Conservation (phyloP, 73 alveolate species). For the Paramecium caudatum region DNA sequence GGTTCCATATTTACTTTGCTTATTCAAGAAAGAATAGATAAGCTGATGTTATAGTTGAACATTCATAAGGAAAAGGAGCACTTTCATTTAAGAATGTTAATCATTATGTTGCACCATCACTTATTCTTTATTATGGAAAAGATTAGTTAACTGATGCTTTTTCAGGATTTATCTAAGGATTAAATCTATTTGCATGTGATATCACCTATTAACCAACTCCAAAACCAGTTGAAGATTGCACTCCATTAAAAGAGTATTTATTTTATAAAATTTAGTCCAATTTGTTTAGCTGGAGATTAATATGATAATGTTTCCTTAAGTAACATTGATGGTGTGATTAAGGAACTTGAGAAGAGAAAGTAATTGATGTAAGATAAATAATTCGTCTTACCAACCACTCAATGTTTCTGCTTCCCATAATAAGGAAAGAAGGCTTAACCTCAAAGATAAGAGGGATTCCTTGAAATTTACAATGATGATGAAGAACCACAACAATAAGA, state of each 20-base stretch:
- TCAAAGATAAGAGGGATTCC: slow-evolving; percentile 40
- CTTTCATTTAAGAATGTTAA: slow-evolving; percentile 53
- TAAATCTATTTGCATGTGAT: slow-evolving; percentile 34
- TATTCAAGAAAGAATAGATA: slow-evolving; percentile 17
- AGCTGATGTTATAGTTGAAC: slow-evolving; percentile 63
- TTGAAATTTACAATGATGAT: slow-evolving; percentile 38
- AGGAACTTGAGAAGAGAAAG: slow-evolving; percentile 42
- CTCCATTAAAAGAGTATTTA: slow-evolving; percentile 47
- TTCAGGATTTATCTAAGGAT: slow-evolving; percentile 20
- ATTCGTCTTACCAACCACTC: slow-evolving; percentile 15
- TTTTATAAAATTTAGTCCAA: slow-evolving; percentile 16
- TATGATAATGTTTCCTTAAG: slow-evolving; percentile 35
- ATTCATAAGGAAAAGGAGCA: slow-evolving; percentile 49
- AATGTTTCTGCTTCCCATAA: slow-evolving; percentile 60
- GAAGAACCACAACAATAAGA: slow-evolving; percentile 51
- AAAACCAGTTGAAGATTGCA: slow-evolving; percentile 49
- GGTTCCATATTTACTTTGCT: slow-evolving; percentile 65
- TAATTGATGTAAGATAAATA: slow-evolving; percentile 17
- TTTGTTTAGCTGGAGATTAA: slow-evolving; percentile 45
- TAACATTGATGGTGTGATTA: slow-evolving; percentile 21
- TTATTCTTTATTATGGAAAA: slow-evolving; percentile 41
- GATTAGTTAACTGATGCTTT: slow-evolving; percentile 17
- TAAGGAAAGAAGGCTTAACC: slow-evolving; percentile 28
- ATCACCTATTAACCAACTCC: slow-evolving; percentile 53
- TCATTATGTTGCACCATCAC: slow-evolving; percentile 47